Evolutionary conservation across 768 basidiomycete species (phyloP).

Genomic region (Rhodotorula sphaerocarpa): DNA sequence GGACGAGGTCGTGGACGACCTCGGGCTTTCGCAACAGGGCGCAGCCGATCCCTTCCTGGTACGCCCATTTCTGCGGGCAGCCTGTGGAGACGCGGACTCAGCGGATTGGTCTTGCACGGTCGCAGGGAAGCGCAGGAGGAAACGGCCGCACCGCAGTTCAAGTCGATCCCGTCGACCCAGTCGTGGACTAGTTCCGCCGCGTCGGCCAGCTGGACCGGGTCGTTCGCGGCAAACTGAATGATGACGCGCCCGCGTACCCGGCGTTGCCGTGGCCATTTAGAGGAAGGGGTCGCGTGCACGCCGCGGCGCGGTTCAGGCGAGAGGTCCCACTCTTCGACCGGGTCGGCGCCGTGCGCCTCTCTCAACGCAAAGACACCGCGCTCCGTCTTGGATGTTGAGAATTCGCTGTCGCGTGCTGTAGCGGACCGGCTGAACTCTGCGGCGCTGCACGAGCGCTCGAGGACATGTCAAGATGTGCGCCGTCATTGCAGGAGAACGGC

Average conservation of each 20-base stretch:
- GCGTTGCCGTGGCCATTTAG: slow-evolving; percentile 23
- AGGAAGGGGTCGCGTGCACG: neutral
- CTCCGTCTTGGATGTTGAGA: slow-evolving; percentile 45
- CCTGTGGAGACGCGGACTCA: slow-evolving; percentile 33
- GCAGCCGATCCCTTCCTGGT: slow-evolving; percentile 48
- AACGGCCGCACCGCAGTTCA: slow-evolving; percentile 47
- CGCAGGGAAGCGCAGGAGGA: too few relatives aligned
- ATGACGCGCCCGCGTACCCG: slow-evolving; percentile 45
- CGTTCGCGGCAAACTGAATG: slow-evolving; percentile 49
- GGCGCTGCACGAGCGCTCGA: slow-evolving; percentile 31
- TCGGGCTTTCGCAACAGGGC: slow-evolving; percentile 49
- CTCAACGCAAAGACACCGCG: slow-evolving; percentile 47
- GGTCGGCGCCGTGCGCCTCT: slow-evolving; percentile 18
- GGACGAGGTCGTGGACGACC: slow-evolving; percentile 47
- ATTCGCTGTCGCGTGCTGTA: slow-evolving; percentile 47
- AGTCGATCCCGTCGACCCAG: slow-evolving; percentile 49
- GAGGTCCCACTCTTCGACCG: slow-evolving; percentile 12
- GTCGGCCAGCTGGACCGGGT: slow-evolving; percentile 46
- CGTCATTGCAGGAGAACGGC: too few relatives aligned
- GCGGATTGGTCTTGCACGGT: neutral
- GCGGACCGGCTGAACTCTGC: slow-evolving; percentile 48
- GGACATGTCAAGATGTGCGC: neutral
- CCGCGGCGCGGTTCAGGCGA: slow-evolving; percentile 6
- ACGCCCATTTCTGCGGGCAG: slow-evolving; percentile 50
- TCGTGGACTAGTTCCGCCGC: slow-evolving; percentile 47